phyloP scores from a whole-genome alignment of 2,329 filamentous ascomycete genomes.

The Stachybotrys echinatus region DNA sequence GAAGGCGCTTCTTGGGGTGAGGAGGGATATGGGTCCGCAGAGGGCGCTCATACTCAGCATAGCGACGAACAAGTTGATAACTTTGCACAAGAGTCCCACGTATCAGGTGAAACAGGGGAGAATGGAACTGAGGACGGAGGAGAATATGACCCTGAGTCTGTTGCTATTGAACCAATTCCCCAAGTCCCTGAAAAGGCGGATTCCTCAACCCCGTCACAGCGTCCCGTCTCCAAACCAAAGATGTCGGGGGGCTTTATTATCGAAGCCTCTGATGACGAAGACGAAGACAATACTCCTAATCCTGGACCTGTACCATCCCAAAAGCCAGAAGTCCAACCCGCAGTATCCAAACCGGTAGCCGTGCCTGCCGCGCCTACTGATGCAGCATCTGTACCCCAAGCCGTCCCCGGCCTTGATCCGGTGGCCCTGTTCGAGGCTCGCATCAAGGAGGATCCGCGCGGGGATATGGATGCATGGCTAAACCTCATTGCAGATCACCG shows the following conservation, averaged over 20 bases:
- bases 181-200: constrained; percentile 26
- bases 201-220: constrained; percentile 20
- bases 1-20: constrained; percentile 44
- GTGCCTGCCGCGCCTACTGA: constrained; percentile 13
- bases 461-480: constrained; percentile 89
- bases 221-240: constrained; percentile 45
- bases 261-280: constrained; percentile 55
- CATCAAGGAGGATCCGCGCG: constrained; percentile 86
- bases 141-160: constrained; percentile 55
- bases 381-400: constrained; percentile 24
- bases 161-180: constrained; percentile 36
- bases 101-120: constrained; percentile 42
- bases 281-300: constrained; percentile 26
- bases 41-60: constrained; percentile 51
- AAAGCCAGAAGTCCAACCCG: constrained; percentile 9
- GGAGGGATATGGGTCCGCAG: constrained; percentile 48
- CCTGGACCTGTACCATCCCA: constrained; percentile 10
- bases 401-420: constrained; percentile 53
- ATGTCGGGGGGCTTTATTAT: constrained; percentile 56
- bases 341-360: constrained; percentile 8
- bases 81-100: constrained; percentile 39
- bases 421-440: constrained; percentile 82
- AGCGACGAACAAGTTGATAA: constrained; percentile 51
- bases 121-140: constrained; percentile 46
- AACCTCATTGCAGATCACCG: constrained; percentile 80